A percentile compares a stretch with the other conserved stretches of the same genome.
Conservation (phyloP, 1,284 basidiomycete species). For the Apiotrichum siamense region DNA sequence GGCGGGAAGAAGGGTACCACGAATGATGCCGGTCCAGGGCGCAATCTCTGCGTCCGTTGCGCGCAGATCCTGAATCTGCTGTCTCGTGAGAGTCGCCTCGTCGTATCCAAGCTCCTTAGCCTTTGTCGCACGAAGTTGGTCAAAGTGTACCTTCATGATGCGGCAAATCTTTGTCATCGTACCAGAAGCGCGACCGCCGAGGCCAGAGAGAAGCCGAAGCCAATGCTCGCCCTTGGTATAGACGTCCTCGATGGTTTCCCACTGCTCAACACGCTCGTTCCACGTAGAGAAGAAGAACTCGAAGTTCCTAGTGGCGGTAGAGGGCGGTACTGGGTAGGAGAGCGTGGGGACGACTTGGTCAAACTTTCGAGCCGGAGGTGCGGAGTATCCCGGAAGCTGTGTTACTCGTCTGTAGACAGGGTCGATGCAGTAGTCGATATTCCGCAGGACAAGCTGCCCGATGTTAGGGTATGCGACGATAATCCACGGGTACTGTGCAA, state of each 20-base stretch:
- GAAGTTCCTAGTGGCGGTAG: slow-evolving; percentile 63
- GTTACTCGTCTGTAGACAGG: slow-evolving; percentile 57
- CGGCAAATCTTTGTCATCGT: slow-evolving; percentile 60
- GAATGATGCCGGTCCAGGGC: slow-evolving; percentile 72
- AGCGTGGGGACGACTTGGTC: slow-evolving; percentile 50
- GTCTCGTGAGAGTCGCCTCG: slow-evolving; percentile 3
- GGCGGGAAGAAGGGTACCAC: slow-evolving; percentile 77
- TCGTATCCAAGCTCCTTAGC: background rate
- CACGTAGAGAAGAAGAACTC: slow-evolving; percentile 87
- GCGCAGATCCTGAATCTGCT: slow-evolving; percentile 29
- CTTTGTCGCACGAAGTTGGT: slow-evolving; percentile 24
- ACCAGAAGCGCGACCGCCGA: slow-evolving; percentile 64
- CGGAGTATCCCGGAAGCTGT: background rate
- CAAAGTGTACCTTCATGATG: slow-evolving; percentile 54
- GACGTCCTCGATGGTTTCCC: slow-evolving; percentile 61
- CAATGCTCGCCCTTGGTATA: slow-evolving; percentile 55
- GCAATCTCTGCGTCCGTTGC: slow-evolving; percentile 36
- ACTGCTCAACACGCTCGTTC: slow-evolving; percentile 64
- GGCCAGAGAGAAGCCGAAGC: slow-evolving; percentile 67
- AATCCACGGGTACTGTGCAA: slow-evolving; percentile 80
- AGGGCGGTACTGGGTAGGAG: slow-evolving; percentile 67
- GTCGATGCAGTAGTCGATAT: slow-evolving; percentile 62
- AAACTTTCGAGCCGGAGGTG: background rate
- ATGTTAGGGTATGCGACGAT: slow-evolving; percentile 73
- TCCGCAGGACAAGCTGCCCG: slow-evolving; percentile 73